phyloP scores from a whole-genome alignment of 108 stramenopile genomes.

The Cyclostephanos tholiformis region DNA sequence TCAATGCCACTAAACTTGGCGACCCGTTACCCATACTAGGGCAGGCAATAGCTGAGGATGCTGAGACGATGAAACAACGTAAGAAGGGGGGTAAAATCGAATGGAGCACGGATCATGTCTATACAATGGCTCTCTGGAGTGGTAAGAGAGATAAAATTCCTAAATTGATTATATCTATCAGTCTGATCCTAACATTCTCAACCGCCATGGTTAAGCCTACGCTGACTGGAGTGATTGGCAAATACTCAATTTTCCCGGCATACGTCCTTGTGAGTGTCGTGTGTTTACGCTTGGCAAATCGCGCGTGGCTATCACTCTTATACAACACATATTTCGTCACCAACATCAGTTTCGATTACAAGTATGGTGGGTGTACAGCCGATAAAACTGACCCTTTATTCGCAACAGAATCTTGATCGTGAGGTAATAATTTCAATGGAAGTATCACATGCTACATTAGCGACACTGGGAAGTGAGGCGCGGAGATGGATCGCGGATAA shows the following conservation, averaged over 20 bases:
- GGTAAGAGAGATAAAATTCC: neutral
- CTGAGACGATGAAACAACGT: constrained; percentile 65
- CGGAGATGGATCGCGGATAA: constrained; percentile 24
- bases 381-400: constrained; percentile 74
- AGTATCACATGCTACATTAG: constrained; percentile 33
- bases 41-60: constrained; percentile 66
- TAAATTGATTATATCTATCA: neutral
- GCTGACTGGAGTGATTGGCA: constrained; percentile 82
- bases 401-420: constrained; percentile 47
- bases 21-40: constrained; percentile 78
- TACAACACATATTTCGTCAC: constrained; percentile 57
- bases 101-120: constrained; percentile 83
- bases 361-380: constrained; percentile 70
- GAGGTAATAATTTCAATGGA: constrained; percentile 49
- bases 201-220: constrained; percentile 42
- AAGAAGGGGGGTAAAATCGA: constrained; percentile 62
- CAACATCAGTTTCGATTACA: constrained; percentile 46
- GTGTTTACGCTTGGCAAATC: constrained; percentile 20
- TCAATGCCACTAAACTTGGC: constrained; percentile 81
- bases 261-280: constrained; percentile 55
- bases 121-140: constrained; percentile 86
- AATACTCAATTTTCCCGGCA: constrained; percentile 81
- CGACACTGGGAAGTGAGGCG: constrained; percentile 31
- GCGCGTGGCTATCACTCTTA: neutral
- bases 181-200: constrained; percentile 6